phyloP scores from a whole-genome alignment of 768 basidiomycete species.

The Gymnopilus dilepis region DNA sequence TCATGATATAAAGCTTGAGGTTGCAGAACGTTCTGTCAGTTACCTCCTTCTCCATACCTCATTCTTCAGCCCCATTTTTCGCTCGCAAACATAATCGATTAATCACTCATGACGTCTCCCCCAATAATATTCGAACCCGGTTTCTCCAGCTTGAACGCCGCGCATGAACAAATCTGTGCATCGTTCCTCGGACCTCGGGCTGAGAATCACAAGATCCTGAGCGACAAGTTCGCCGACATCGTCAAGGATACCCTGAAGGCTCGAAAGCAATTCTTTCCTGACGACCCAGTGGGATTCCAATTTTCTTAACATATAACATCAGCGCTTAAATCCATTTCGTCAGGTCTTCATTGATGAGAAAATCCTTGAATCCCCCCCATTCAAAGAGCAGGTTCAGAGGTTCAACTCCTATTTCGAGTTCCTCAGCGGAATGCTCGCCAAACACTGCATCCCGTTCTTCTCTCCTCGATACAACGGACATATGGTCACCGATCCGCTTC shows the following conservation, averaged over 20 bases:
- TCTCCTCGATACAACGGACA: constrained; percentile 22
- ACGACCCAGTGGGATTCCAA: constrained; percentile 25
- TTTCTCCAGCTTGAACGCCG: not conserved
- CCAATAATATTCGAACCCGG: not conserved
- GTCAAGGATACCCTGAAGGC: constrained; percentile 27
- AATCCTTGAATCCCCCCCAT: not conserved
- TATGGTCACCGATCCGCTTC: constrained; percentile 15
- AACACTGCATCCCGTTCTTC: constrained; percentile 17
- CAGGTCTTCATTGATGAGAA: not conserved
- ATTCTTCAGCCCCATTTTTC: no score
- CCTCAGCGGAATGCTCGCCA: not conserved
- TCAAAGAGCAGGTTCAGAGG: not conserved
- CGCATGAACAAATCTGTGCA: constrained; percentile 30
- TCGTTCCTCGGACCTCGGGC: constrained; percentile 45
- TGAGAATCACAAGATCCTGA: constrained; percentile 38
- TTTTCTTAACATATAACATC: not conserved
- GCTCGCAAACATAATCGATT: no score
- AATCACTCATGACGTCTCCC: not conserved
- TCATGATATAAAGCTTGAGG: no score
- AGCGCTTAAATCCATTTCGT: no score
- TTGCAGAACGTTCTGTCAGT: no score
- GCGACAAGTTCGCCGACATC: constrained; percentile 28
- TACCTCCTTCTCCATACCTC: no score
- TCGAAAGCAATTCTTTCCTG: constrained; percentile 32
- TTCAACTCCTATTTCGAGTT: not conserved